Percentiles rank a stretch among this genome's conserved stretches.
Evolutionary conservation across 2,329 filamentous ascomycete genomes (phyloP).

Genomic region (Fusarium redolens): DNA sequence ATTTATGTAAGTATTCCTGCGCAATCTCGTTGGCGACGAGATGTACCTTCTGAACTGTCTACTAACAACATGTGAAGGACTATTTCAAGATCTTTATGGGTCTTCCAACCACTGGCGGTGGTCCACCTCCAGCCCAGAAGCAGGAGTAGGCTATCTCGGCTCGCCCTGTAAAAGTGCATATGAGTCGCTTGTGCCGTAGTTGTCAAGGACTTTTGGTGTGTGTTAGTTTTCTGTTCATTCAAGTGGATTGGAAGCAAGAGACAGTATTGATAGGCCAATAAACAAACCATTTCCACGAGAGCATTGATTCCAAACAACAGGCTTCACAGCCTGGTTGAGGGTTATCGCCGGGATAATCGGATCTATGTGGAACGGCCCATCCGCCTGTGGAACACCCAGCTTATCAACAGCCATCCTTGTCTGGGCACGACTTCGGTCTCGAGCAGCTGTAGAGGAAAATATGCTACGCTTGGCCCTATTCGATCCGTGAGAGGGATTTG

Average conservation of each 20-base stretch:
- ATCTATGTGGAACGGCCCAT: neutral
- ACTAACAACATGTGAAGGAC: constrained; percentile 60
- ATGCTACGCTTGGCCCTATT: neutral
- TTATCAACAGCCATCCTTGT: neutral
- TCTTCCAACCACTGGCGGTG: constrained; percentile 82
- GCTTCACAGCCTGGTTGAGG: neutral
- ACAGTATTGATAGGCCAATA: neutral
- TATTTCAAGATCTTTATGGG: constrained; percentile 94
- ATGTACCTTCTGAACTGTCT: neutral
- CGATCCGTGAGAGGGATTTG: constrained; percentile 9
- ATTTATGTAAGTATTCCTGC: constrained; percentile 73
- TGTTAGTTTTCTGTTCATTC: neutral
- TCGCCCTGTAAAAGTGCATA: neutral
- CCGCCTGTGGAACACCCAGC: neutral
- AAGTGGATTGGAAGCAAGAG: neutral
- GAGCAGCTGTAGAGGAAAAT: neutral
- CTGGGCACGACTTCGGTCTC: neutral
- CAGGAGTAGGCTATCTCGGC: constrained; percentile 44
- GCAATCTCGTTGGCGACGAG: neutral
- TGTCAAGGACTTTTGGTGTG: neutral
- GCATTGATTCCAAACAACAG: neutral
- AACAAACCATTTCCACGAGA: constrained; percentile 14
- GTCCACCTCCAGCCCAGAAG: constrained; percentile 65
- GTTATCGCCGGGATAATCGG: neutral
- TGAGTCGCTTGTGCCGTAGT: neutral